Conservation (phyloP, 2,329 filamentous ascomycete species). For the Colletotrichum siamense region DNA sequence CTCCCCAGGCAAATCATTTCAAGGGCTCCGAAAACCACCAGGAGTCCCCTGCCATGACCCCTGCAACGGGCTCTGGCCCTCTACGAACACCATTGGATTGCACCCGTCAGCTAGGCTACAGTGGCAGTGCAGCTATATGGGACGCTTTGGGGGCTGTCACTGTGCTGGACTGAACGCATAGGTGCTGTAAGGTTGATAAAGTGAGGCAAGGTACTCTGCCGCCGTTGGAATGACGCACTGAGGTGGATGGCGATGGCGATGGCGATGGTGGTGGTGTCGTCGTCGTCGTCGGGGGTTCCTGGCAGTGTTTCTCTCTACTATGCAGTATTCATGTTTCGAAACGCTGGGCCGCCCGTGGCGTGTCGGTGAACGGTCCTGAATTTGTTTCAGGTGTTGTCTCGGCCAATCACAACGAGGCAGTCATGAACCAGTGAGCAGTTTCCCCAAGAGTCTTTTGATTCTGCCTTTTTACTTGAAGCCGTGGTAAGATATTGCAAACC, state of each 20-base stretch:
- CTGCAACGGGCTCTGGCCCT: not conserved
- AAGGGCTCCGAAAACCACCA: not conserved
- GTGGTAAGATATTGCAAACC: not conserved
- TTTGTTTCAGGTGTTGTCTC: constrained; percentile 23
- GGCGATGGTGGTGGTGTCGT: not conserved
- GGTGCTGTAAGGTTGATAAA: no score
- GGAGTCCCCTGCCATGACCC: not conserved
- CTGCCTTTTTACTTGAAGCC: not conserved
- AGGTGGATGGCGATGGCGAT: no score
- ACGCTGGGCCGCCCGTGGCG: constrained; percentile 15
- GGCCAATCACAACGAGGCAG: constrained; percentile 1
- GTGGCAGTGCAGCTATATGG: not conserved
- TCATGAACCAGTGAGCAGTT: not conserved
- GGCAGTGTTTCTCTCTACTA: not conserved
- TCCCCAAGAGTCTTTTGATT: not conserved
- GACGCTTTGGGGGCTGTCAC: not conserved
- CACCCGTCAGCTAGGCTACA: not conserved
- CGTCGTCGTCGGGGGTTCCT: not conserved
- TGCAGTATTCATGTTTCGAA: constrained; percentile 13
- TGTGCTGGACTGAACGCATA: not conserved
- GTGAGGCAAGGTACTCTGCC: no score
- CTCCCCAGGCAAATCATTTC: not conserved
- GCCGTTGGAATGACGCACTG: no score
- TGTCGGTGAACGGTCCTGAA: constrained; percentile 24
- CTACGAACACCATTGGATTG: not conserved